Conservation (phyloP, 805 yeast genomes). For the Alloascoidea hylecoeti region DNA sequence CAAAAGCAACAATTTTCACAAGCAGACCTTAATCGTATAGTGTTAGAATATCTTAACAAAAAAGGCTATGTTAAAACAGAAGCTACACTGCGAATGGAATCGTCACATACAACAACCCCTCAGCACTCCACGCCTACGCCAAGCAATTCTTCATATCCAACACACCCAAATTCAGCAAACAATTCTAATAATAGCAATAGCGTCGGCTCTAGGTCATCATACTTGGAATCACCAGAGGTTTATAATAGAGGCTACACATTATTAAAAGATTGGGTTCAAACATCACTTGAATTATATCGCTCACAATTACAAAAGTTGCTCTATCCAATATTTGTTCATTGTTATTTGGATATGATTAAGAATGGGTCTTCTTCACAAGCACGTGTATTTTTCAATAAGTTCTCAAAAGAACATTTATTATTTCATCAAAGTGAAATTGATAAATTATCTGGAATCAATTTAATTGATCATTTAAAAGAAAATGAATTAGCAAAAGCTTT, state of each 20-base stretch:
- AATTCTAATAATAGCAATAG: constrained; percentile 8
- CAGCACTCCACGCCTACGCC: constrained; percentile 13
- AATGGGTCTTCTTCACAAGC: constrained; percentile 50
- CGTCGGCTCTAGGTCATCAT: constrained; percentile 19
- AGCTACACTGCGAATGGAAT: constrained; percentile 81
- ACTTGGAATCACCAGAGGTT: constrained; percentile 47
- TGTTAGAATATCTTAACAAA: constrained; percentile 81
- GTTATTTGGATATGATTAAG: constrained; percentile 64
- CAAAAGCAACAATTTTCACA: constrained; percentile 35
- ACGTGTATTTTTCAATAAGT: constrained; percentile 61
- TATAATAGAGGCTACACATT: constrained; percentile 72
- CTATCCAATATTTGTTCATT: constrained; percentile 88
- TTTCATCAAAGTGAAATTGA: constrained; percentile 70
- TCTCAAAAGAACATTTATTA: constrained; percentile 55
- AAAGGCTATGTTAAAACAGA: constrained; percentile 93
- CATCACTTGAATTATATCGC: constrained; percentile 78
- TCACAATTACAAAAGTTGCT: constrained; percentile 75
- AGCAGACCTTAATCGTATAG: constrained; percentile 84
- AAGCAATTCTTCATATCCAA: background rate
- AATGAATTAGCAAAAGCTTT: constrained; percentile 72
- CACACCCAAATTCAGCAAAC: background rate
- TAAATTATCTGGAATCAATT: constrained; percentile 56
- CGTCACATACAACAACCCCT: constrained; percentile 19
- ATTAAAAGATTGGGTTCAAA: constrained; percentile 79
- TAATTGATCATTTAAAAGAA: constrained; percentile 71